Conservation (phyloP, 257 asterid species). For the Jacaranda copaia region DNA sequence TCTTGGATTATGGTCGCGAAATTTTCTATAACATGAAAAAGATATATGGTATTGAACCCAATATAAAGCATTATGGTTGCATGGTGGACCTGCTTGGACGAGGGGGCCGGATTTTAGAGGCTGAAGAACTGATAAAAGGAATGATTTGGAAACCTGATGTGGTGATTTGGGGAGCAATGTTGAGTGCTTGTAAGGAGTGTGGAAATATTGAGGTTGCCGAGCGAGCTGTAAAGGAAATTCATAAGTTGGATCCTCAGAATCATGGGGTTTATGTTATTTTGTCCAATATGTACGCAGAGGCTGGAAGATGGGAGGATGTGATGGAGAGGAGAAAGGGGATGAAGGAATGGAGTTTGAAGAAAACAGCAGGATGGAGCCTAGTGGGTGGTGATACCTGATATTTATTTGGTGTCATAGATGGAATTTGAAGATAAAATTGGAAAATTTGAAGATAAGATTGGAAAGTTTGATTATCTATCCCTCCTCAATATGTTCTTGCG, state of each 20-base stretch:
- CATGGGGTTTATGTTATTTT: constrained; percentile 78
- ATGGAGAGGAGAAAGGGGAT: constrained; percentile 61
- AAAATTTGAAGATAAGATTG: not conserved
- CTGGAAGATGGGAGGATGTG: constrained; percentile 89
- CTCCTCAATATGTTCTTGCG: no score
- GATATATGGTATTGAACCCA: constrained; percentile 66
- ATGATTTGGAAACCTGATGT: constrained; percentile 85
- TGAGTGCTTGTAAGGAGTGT: constrained; percentile 71
- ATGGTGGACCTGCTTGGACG: constrained; percentile 89
- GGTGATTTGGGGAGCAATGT: constrained; percentile 82
- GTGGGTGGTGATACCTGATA: constrained; percentile 48
- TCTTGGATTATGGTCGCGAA: constrained; percentile 63
- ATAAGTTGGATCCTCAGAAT: constrained; percentile 65
- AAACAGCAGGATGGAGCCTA: constrained; percentile 78
- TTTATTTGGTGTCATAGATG: not conserved
- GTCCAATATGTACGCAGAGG: constrained; percentile 91
- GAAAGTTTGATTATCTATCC: not conserved
- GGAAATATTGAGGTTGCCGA: constrained; percentile 80
- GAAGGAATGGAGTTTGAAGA: constrained; percentile 67
- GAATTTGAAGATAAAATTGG: not conserved
- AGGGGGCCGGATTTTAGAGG: constrained; percentile 72
- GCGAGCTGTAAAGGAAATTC: constrained; percentile 71
- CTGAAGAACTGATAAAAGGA: constrained; percentile 68
- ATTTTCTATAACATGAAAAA: constrained; percentile 64
- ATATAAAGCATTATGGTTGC: constrained; percentile 83